These are phyloP conservation scores for Aspergillus olivimuriae DNA, from an alignment of 495 filamentous ascomycete genomes.

Conservation along the genomic window DNA sequence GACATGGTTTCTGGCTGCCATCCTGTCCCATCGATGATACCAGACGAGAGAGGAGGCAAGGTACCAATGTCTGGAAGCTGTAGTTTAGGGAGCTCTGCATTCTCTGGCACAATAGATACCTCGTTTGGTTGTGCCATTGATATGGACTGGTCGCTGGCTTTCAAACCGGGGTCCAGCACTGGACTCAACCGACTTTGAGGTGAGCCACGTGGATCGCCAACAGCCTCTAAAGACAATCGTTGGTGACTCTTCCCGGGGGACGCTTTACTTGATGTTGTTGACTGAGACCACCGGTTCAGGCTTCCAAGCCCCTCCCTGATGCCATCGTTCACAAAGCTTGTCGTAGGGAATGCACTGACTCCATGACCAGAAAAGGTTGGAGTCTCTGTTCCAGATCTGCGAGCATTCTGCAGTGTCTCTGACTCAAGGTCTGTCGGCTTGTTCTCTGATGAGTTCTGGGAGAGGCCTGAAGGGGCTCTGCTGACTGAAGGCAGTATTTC, in stretches of 20 bases:
- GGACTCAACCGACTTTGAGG: conserved; percentile 4
- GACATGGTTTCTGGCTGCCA: conserved; percentile 1
- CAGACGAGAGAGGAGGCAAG: conserved; percentile 2
- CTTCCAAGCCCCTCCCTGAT: conserved; percentile 62
- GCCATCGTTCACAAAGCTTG: conserved; percentile 23
- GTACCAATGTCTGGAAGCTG: conserved; percentile 1
- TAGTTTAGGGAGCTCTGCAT: neutral
- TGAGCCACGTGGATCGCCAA: conserved; percentile 27
- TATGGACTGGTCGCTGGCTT: neutral
- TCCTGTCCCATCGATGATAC: neutral
- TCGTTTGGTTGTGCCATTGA: too few species aligned
- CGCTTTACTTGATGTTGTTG: conserved; percentile 61
- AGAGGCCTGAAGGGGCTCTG: neutral
- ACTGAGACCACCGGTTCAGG: conserved; percentile 79
- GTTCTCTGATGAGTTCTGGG: neutral
- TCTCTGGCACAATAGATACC: neutral
- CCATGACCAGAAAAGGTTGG: conserved; percentile 5
- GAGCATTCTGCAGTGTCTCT: neutral
- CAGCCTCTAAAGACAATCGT: conserved; percentile 51
- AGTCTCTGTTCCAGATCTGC: conserved; percentile 2
- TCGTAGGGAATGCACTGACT: conserved; percentile 12
- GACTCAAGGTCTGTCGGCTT: neutral
- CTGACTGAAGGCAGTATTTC: neutral
- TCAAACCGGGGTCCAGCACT: neutral
- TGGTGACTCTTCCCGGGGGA: conserved; percentile 42